Evolutionary conservation across 2,329 filamentous ascomycete genomes (phyloP).

Genomic region (Chaetomium sp.): DNA sequence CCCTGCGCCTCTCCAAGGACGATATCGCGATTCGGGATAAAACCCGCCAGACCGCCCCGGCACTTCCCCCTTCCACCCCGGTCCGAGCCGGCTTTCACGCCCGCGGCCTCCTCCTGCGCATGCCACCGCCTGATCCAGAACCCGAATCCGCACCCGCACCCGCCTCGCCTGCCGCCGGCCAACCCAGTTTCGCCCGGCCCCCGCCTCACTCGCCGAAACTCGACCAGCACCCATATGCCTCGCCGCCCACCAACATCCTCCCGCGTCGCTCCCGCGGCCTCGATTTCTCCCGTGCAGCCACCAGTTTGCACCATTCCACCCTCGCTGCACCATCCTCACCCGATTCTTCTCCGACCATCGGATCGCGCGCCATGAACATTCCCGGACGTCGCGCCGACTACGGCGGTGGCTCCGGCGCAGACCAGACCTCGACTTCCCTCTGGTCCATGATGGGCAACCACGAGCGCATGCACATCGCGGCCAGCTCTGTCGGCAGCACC

Average conservation of each 20-base stretch:
- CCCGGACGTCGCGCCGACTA: slow-evolving; percentile 48
- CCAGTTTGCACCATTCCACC: slow-evolving; percentile 91
- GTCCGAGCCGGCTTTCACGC: slow-evolving; percentile 56
- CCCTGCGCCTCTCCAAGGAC: slow-evolving; percentile 56
- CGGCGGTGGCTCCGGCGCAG: slow-evolving; percentile 31
- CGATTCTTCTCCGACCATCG: slow-evolving; percentile 82
- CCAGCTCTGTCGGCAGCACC: slow-evolving; percentile 71
- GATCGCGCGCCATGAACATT: slow-evolving; percentile 59
- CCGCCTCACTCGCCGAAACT: slow-evolving; percentile 76
- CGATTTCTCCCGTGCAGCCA: slow-evolving; percentile 89
- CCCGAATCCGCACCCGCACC: slow-evolving; percentile 28
- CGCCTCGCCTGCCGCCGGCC: slow-evolving; percentile 12
- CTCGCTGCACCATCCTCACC: slow-evolving; percentile 82
- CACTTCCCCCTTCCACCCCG: slow-evolving; percentile 59
- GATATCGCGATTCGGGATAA: slow-evolving; percentile 51
- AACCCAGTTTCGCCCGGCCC: slow-evolving; percentile 34
- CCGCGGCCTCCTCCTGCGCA: slow-evolving; percentile 63
- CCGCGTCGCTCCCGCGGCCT: slow-evolving; percentile 83
- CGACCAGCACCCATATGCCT: slow-evolving; percentile 73
- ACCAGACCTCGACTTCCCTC: slow-evolving; percentile 63
- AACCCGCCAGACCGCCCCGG: slow-evolving; percentile 25
- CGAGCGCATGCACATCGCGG: slow-evolving; percentile 64
- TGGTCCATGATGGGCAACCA: slow-evolving; percentile 66
- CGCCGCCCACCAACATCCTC: slow-evolving; percentile 71
- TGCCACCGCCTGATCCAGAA: slow-evolving; percentile 47